Evolutionary conservation across 2,329 filamentous ascomycete genomes (phyloP), one percentile per base, ranked within the genome.

Genomic region (Colletotrichum karsti): DNA sequence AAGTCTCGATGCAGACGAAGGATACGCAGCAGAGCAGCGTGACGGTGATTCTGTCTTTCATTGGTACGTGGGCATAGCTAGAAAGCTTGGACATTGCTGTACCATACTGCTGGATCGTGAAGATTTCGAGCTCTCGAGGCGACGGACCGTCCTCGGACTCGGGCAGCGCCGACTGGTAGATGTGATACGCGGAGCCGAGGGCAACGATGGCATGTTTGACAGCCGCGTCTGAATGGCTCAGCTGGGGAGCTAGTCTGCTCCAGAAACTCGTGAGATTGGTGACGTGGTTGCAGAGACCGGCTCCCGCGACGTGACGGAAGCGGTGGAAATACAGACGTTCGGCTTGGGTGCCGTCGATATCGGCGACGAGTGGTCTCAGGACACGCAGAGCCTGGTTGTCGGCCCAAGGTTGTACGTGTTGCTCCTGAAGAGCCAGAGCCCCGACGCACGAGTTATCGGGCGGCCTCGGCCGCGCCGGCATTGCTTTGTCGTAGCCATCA

Each of bases 31-130:
- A 77, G 35, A 79, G 70, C 6, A 79, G 73, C 18, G 74, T 74
- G 39, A 74, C 72, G 53, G 74, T 73, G 44, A 68, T 59, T 30
- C 33, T 59, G 54, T 70, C 59, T 35, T 74, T 73, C 15, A 80
- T 73, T 20, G 65, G 54, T 6, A 68, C 46, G 7, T 65, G 28
- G 18, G 53, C 48, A n/a, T 64, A 55, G 44, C 26, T 59, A 10
- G 59, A 65, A 22, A 68, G 54, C 41, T 75, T 73, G 53, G 76
- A 76, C 57, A 82, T 78, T 20, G 79, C 77, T 9, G 74, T 72
- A 70, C 77, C 79, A 69, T 82, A 81, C 58, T 81, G 78, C 61
- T 78, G 75, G 63, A 82, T 77, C 42, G 76, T 77, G 69, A 81
- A 80, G 6, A 78, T 70, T 53, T 81, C 79, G 4, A 77, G 72